A percentile compares a stretch with the other conserved stretches of the same genome.
Conservation (phyloP, 2,329 filamentous ascomycete species). For the Curvularia eragrostidis region DNA sequence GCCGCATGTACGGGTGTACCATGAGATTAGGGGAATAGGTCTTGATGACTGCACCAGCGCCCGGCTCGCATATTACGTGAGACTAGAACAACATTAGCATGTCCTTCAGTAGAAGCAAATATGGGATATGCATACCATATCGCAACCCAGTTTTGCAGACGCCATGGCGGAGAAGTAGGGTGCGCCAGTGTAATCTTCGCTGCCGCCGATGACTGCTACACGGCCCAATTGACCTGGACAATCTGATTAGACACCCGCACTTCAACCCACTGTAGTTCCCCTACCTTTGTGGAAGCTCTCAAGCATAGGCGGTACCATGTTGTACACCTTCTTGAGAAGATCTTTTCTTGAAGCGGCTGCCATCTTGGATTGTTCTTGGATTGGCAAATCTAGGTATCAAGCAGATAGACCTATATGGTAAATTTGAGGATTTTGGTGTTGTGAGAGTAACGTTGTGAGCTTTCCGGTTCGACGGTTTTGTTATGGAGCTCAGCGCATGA, state of each 20-base stretch:
- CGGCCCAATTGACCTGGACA: constrained; percentile 82
- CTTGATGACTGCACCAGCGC: constrained; percentile 86
- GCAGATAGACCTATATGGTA: background rate
- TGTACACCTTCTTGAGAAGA: constrained; percentile 80
- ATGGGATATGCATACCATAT: constrained; percentile 69
- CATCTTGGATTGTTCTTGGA: constrained; percentile 41
- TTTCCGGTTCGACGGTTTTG: constrained; percentile 17
- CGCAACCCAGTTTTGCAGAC: constrained; percentile 85
- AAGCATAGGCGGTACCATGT: constrained; percentile 92
- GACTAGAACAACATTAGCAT: constrained; percentile 60
- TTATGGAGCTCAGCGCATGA: constrained; percentile 16
- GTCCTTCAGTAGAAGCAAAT: constrained; percentile 3
- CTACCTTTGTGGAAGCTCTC: constrained; percentile 95
- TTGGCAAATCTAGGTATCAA: background rate
- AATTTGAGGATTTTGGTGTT: background rate
- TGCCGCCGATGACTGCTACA: constrained; percentile 92
- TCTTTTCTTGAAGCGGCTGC: constrained; percentile 71
- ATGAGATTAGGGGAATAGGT: constrained; percentile 97
- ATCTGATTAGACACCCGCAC: constrained; percentile 20
- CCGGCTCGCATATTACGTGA: constrained; percentile 94
- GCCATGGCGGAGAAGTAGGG: constrained; percentile 99
- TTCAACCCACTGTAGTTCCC: background rate
- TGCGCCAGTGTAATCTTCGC: constrained; percentile 94
- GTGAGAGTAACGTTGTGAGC: constrained; percentile 14
- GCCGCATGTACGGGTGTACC: constrained; percentile 95